Conservation (phyloP, 78 protist genomes). For the Dictyostelium firmibasis region DNA sequence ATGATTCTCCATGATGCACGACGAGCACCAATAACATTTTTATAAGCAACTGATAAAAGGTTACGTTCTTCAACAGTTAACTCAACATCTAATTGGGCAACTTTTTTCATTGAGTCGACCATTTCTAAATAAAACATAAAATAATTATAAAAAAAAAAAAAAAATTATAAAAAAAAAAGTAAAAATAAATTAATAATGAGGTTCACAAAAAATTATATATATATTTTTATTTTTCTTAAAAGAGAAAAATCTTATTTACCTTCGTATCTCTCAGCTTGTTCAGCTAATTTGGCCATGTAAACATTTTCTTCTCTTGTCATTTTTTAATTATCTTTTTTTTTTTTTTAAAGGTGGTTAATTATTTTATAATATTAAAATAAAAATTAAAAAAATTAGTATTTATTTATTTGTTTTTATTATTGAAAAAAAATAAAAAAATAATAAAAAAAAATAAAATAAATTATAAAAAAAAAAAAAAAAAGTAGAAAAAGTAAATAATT, state of each 20-base stretch:
- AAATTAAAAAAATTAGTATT: not conserved
- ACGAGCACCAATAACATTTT: constrained; percentile 98
- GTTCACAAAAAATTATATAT: not conserved
- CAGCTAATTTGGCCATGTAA: constrained; percentile 96
- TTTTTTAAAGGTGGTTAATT: not conserved
- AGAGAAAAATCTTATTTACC: not conserved
- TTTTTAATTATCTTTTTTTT: not conserved
- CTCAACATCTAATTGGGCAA: constrained; percentile 93
- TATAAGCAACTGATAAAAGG: constrained; percentile 99
- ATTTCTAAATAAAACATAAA: constrained; percentile 75
- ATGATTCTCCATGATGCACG: constrained; percentile 99
- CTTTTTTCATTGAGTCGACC: constrained; percentile 96
- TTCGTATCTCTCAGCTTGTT: constrained; percentile 89
- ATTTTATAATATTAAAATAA: not conserved
- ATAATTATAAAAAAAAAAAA: not conserved
- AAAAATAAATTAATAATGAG: not conserved
- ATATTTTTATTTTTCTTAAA: not conserved
- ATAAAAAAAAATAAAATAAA: too few relatives aligned
- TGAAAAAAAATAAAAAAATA: too few relatives aligned
- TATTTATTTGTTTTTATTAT: too few relatives aligned
- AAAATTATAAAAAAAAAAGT: not conserved
- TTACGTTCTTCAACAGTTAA: constrained; percentile 98
- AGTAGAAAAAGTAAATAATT: not conserved
- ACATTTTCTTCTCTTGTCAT: constrained; percentile 82
- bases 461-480: too few relatives aligned